Conservation (phyloP, 805 yeast species). For the Metschnikowia cerradonensis region DNA sequence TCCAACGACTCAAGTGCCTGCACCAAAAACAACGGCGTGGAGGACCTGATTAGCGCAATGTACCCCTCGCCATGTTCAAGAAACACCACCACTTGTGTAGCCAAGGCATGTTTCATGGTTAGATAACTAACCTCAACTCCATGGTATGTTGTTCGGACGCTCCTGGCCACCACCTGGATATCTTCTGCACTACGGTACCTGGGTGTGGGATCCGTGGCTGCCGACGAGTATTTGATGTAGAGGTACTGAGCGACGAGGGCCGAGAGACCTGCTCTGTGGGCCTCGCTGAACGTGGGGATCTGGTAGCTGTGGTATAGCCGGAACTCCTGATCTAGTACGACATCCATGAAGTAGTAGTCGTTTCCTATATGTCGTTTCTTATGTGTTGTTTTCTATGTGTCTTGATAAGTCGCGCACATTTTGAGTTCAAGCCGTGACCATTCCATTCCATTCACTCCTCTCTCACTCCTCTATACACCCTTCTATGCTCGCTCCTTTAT, state of each 20-base stretch:
- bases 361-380: no score
- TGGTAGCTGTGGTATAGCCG: constrained; percentile 7
- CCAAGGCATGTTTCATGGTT: constrained; percentile 3
- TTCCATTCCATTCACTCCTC: no score
- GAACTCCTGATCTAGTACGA: constrained; percentile 11
- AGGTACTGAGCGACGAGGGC: constrained; percentile 11
- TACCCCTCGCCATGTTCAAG: neutral
- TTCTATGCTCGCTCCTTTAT: no score
- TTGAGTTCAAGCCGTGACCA: no score
- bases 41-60: constrained; percentile 5
- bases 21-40: constrained; percentile 7
- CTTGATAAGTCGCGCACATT: neutral
- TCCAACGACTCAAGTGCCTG: constrained; percentile 13
- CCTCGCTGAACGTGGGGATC: constrained; percentile 5
- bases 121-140: constrained; percentile 5
- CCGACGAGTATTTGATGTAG: constrained; percentile 9
- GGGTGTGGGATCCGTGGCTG: constrained; percentile 10
- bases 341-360: constrained; percentile 2
- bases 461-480: no score
- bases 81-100: constrained; percentile 9
- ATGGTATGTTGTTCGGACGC: neutral
- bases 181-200: constrained; percentile 9
- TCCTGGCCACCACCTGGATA: constrained; percentile 3
- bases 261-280: constrained; percentile 4
- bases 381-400: no score